Conservation (phyloP, 1,284 basidiomycete genomes). For the Hypsizygus ulmarius region DNA sequence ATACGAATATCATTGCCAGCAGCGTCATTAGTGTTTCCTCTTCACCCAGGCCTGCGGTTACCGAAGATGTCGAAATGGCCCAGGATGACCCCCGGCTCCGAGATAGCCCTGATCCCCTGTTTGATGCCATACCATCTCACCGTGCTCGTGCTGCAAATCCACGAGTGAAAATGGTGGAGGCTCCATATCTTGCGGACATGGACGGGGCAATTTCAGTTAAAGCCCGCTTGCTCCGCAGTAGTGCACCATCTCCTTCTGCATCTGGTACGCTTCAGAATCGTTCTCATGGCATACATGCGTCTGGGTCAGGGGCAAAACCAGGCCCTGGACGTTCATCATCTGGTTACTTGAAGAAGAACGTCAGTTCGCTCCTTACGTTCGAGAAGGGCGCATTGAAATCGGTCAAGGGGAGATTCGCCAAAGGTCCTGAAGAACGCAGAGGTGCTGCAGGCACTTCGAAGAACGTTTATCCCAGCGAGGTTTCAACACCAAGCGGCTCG, state of each 20-base stretch:
- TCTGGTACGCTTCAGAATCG: constrained; percentile 12
- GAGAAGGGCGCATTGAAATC: constrained; percentile 47
- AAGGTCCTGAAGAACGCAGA: constrained; percentile 10
- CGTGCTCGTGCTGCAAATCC: constrained; percentile 49
- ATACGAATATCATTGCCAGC: neutral
- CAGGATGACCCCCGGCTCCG: constrained; percentile 1
- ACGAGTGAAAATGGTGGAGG: constrained; percentile 48
- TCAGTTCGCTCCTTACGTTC: constrained; percentile 48
- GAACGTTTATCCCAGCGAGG: neutral
- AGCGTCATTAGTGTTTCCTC: no score
- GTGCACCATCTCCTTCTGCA: constrained; percentile 11
- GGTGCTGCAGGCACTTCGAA: neutral
- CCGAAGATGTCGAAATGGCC: neutral
- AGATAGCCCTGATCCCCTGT: neutral
- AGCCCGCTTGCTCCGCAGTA: constrained; percentile 33
- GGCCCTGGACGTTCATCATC: constrained; percentile 46
- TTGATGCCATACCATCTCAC: constrained; percentile 36
- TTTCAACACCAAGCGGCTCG: constrained; percentile 4
- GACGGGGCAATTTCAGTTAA: constrained; percentile 47
- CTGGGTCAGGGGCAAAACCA: constrained; percentile 34
- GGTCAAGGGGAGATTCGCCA: constrained; percentile 39
- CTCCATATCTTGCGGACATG: constrained; percentile 28
- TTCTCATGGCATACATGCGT: constrained; percentile 10
- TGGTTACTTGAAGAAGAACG: constrained; percentile 35
- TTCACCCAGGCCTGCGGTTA: no score